A percentile compares a stretch with the other conserved stretches of the same genome.
Evolutionary conservation across 768 basidiomycete species (phyloP).

Genomic region (Daedaleopsis nitida): DNA sequence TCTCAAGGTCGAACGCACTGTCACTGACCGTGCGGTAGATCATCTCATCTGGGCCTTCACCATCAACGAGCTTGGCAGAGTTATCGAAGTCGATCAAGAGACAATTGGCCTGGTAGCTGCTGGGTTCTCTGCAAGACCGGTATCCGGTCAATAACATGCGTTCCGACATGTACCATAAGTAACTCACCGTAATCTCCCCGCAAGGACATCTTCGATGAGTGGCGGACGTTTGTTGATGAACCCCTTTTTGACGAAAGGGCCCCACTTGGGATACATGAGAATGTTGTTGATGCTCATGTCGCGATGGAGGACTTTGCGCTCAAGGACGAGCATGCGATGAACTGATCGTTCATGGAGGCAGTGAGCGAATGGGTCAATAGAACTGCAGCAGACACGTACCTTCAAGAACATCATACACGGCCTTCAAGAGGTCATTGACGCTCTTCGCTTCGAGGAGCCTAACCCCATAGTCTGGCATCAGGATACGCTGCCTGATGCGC

Average conservation of each 20-base stretch:
- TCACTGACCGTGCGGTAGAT: neutral
- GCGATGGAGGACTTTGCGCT: neutral
- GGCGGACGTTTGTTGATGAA: neutral
- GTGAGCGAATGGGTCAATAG: too few relatives aligned
- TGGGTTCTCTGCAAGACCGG: neutral
- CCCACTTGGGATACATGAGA: neutral
- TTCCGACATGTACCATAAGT: too few relatives aligned
- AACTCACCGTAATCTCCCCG: neutral
- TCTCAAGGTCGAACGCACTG: neutral
- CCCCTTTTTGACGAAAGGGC: neutral
- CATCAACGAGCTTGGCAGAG: neutral
- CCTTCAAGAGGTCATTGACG: constrained; percentile 3
- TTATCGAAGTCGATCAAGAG: neutral
- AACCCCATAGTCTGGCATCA: neutral
- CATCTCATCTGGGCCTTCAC: neutral
- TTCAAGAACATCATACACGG: constrained; percentile 6
- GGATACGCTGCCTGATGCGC: neutral
- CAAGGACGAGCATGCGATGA: neutral
- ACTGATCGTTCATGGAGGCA: neutral
- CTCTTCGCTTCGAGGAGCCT: neutral
- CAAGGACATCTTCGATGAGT: constrained; percentile 1
- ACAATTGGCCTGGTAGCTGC: neutral
- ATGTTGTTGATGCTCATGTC: constrained; percentile 7
- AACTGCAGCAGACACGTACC: neutral
- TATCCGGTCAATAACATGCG: too few relatives aligned